Evolutionary conservation across 2,329 filamentous ascomycete genomes (phyloP).

Genomic region (Neoascochyta sp.): DNA sequence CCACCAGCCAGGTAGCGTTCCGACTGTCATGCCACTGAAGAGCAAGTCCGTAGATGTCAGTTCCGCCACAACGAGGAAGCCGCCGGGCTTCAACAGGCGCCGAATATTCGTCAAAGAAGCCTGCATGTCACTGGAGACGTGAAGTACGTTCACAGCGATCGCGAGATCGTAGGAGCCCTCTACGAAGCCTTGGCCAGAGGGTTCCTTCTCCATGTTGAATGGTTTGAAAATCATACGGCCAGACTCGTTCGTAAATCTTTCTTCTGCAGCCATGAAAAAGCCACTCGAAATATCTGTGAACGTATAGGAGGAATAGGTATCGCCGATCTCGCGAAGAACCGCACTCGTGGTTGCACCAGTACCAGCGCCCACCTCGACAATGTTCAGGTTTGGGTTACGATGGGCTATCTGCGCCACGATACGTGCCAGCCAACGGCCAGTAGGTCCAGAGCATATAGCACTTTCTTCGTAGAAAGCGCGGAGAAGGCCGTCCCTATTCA

Average conservation of each 20-base stretch:
- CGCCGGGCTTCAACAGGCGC: constrained; percentile 19
- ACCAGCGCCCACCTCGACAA: constrained; percentile 11
- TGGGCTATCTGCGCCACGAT: constrained; percentile 11
- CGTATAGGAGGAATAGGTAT: constrained; percentile 10
- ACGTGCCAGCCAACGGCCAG: neutral
- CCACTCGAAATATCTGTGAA: constrained; percentile 19
- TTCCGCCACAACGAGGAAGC: too few relatives aligned
- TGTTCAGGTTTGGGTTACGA: constrained; percentile 9
- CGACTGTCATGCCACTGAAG: constrained; percentile 14
- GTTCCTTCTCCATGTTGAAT: constrained; percentile 38
- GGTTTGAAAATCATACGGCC: constrained; percentile 7
- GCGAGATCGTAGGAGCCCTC: constrained; percentile 14
- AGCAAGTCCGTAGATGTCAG: constrained; percentile 7
- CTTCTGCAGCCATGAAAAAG: constrained; percentile 7
- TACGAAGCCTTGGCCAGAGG: constrained; percentile 8
- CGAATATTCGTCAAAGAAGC: constrained; percentile 8
- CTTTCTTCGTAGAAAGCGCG: neutral
- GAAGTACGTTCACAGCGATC: constrained; percentile 10
- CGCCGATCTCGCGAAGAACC: constrained; percentile 1
- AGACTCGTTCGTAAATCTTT: constrained; percentile 1
- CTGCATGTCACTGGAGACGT: constrained; percentile 5
- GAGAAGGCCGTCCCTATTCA: neutral
- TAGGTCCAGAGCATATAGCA: neutral
- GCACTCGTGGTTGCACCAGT: constrained; percentile 6
- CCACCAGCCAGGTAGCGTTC: constrained; percentile 47